These are phyloP conservation scores for Pleurotus citrinopileatus DNA, from an alignment of 768 basidiomycete species.

Conservation along the genomic window DNA sequence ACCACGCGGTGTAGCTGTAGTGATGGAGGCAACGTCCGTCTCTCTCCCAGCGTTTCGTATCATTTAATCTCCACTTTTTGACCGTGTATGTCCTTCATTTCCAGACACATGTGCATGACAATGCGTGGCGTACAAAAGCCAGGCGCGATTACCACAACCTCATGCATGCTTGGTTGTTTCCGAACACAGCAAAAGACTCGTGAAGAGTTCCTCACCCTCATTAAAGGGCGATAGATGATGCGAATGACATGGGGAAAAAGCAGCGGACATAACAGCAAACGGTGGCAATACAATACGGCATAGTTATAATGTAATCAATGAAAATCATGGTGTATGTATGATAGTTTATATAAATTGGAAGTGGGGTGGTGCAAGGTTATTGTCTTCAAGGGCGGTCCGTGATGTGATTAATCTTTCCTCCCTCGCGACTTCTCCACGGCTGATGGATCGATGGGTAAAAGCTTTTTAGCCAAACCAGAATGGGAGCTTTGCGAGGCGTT, in stretches of 20 bases:
- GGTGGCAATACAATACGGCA: constrained; percentile 5
- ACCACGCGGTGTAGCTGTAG: constrained; percentile 96
- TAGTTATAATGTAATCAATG: constrained; percentile 8
- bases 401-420: constrained; percentile 47
- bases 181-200: constrained; percentile 98
- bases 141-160: constrained; percentile 91
- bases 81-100: not conserved
- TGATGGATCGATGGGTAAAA: constrained; percentile 60
- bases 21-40: constrained; percentile 96
- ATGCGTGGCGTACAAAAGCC: constrained; percentile 99
- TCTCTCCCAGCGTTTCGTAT: constrained; percentile 10
- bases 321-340: too few species aligned
- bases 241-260: constrained; percentile 12
- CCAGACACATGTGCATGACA: constrained; percentile 59
- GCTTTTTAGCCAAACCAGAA: constrained; percentile 50
- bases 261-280: constrained; percentile 1
- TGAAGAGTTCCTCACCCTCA: constrained; percentile 91
- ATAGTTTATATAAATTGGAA: too few species aligned
- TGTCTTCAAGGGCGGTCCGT: not conserved
- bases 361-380: too few species aligned
- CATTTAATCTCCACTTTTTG: not conserved
- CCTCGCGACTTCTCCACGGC: constrained; percentile 55
- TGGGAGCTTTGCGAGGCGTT: constrained; percentile 26
- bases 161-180: constrained; percentile 98
- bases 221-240: constrained; percentile 40